Conservation (phyloP, 371 early-diverging fungal species). For the Funneliformis caledonium region DNA sequence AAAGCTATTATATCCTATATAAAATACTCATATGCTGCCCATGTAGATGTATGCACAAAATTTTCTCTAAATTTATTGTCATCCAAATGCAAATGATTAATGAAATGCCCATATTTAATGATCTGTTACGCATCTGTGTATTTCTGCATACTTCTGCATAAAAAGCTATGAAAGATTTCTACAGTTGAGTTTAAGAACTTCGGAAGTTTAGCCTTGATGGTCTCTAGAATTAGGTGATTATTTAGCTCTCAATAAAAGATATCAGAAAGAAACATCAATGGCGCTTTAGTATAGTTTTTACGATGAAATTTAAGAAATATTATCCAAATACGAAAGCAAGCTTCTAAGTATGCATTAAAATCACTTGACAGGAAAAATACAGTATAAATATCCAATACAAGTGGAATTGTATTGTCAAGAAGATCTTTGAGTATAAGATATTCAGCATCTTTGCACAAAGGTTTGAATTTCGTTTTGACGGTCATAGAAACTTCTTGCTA, state of each 20-base stretch:
- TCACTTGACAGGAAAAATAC: background rate
- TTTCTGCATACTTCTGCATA: background rate
- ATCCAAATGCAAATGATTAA: background rate
- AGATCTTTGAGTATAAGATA: conserved; percentile 14
- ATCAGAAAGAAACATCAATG: conserved; percentile 19
- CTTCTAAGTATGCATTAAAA: background rate
- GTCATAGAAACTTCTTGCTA: background rate
- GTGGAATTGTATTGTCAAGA: conserved; percentile 3
- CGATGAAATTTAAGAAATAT: background rate
- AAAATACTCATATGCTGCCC: no score
- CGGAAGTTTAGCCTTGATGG: background rate
- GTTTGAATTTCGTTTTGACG: background rate
- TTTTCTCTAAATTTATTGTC: no score
- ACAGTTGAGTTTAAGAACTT: background rate
- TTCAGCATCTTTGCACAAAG: background rate
- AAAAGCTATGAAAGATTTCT: background rate
- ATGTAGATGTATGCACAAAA: no score
- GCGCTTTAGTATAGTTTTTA: background rate
- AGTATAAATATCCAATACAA: conserved; percentile 1
- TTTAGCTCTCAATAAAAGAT: background rate
- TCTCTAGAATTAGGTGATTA: background rate
- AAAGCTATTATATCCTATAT: no score
- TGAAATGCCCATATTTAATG: background rate
- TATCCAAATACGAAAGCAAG: background rate
- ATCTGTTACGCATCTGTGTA: background rate